These are phyloP conservation scores for Clonostachys byssicola DNA, from an alignment of 2,329 filamentous ascomycete species.

Conservation along the genomic window DNA sequence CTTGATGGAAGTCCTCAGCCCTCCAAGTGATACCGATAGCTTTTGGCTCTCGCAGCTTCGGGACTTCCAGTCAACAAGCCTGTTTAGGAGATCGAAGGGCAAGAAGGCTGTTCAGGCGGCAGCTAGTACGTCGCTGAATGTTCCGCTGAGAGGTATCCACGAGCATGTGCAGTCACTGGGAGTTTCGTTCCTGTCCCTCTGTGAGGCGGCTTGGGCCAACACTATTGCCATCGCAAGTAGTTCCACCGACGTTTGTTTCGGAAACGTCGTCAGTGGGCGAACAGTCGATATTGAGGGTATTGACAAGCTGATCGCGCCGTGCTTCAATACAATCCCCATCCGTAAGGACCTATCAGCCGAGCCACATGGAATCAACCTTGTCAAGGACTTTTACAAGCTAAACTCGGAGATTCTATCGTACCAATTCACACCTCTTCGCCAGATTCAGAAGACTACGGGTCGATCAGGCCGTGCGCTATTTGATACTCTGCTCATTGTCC, in stretches of 20 bases:
- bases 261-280: constrained; percentile 79
- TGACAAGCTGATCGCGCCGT: constrained; percentile 76
- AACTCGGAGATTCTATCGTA: constrained; percentile 61
- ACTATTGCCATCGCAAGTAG: constrained; percentile 53
- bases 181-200: constrained; percentile 59
- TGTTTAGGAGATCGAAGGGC: constrained; percentile 14
- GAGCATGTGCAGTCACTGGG: constrained; percentile 45
- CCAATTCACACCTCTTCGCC: constrained; percentile 72
- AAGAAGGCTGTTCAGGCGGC: constrained; percentile 18
- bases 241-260: constrained; percentile 72
- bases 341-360: constrained; percentile 46
- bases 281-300: constrained; percentile 61
- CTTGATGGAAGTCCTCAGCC: constrained; percentile 49
- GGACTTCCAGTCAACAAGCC: constrained; percentile 32
- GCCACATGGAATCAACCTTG: constrained; percentile 23
- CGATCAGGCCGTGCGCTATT: constrained; percentile 56
- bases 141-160: constrained; percentile 41
- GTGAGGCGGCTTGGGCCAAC: constrained; percentile 71
- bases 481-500: constrained; percentile 76
- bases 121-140: constrained; percentile 17
- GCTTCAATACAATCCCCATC: constrained; percentile 84
- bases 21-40: constrained; percentile 41
- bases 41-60: constrained; percentile 65
- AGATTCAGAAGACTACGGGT: constrained; percentile 53
- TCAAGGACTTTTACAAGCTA: constrained; percentile 54